Conservation (phyloP, 331 rosid species). For the Spiraea crenata region DNA sequence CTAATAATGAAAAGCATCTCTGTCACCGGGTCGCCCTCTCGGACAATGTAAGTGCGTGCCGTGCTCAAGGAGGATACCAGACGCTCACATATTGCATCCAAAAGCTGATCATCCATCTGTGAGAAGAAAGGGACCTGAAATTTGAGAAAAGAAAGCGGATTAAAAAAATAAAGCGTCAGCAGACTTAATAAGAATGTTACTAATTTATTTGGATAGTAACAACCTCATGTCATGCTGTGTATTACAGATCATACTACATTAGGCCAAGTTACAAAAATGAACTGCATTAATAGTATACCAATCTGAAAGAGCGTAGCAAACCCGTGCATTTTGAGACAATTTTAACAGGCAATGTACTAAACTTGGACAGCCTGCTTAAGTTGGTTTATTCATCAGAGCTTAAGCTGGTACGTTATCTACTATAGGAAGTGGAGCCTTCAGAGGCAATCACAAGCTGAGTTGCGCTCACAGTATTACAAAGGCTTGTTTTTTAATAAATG, state of each 20-base stretch:
- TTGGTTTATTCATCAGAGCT: not conserved
- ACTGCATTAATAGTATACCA: not conserved
- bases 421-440: not conserved
- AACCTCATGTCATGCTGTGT: not conserved
- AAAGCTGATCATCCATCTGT: constrained; percentile 96
- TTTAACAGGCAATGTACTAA: not conserved
- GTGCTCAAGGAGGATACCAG: constrained; percentile 93
- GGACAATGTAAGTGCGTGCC: constrained; percentile 75
- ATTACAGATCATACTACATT: not conserved
- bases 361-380: not conserved
- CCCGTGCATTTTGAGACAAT: not conserved
- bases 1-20: constrained; percentile 92
- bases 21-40: constrained; percentile 93
- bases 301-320: not conserved
- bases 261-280: not conserved
- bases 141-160: constrained; percentile 3
- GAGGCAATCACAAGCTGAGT: not conserved
- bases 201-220: not conserved
- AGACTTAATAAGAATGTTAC: not conserved
- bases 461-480: not conserved
- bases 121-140: constrained; percentile 94
- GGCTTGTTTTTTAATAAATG: not conserved
- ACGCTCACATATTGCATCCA: constrained; percentile 96
- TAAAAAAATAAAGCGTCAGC: constrained; percentile 10
- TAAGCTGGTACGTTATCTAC: not conserved